A percentile compares a stretch with the other conserved stretches of the same genome.
phyloP scores from a whole-genome alignment of 2,329 filamentous ascomycete genomes.

The Phialemonium atrogriseum region DNA sequence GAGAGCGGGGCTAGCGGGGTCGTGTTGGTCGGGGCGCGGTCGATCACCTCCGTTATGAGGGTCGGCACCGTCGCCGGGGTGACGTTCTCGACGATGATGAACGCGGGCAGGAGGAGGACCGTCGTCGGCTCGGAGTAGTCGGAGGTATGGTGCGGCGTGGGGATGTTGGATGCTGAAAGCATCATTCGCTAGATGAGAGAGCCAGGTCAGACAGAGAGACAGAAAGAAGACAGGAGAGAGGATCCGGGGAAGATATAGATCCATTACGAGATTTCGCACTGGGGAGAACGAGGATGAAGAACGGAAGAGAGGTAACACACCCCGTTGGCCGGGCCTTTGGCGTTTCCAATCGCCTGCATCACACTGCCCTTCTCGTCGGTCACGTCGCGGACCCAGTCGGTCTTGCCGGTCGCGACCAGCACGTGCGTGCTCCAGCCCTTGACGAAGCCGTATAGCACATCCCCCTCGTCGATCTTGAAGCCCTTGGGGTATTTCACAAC shows the following conservation, averaged over 20 bases:
- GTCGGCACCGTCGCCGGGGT: conserved; percentile 64
- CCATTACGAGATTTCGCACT: background rate
- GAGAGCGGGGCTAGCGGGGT: conserved; percentile 43
- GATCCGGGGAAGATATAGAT: background rate
- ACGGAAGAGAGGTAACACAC: no score
- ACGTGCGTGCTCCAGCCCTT: conserved; percentile 85
- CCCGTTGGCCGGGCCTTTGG: conserved; percentile 53
- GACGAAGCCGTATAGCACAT: conserved; percentile 76
- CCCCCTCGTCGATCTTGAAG: conserved; percentile 67
- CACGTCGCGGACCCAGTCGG: conserved; percentile 88
- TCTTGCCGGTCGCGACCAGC: conserved; percentile 89
- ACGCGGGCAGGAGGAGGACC: conserved; percentile 76
- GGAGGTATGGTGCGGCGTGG: conserved; percentile 58
- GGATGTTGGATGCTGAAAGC: conserved; percentile 88
- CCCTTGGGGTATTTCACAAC: conserved; percentile 64
- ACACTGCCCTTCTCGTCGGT: conserved; percentile 79
- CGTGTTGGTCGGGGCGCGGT: conserved; percentile 64
- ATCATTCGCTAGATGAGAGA: conserved; percentile 59
- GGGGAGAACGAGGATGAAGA: conserved; percentile 1
- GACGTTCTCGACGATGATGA: conserved; percentile 75
- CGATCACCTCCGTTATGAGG: conserved; percentile 64
- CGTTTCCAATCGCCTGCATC: conserved; percentile 64
- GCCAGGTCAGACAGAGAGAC: conserved; percentile 4
- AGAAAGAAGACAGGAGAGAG: background rate
- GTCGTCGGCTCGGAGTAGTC: conserved; percentile 65